Percentiles rank a stretch among this genome's conserved stretches.
These are phyloP conservation scores for Geotrichum histeridarum DNA, from an alignment of 1,139 yeast genomes.

Conservation along the genomic window DNA sequence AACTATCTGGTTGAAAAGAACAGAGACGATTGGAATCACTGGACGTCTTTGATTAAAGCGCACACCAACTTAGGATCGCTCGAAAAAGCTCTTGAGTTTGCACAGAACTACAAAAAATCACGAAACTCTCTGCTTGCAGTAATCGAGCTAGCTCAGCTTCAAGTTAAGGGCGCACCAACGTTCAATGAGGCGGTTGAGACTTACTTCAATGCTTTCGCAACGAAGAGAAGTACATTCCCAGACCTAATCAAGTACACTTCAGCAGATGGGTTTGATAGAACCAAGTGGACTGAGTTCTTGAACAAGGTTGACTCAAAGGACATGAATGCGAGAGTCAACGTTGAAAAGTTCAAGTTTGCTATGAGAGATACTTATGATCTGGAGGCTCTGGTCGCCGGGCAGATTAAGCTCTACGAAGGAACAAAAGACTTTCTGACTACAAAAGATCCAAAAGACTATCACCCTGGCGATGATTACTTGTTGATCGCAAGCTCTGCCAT, in stretches of 20 bases:
- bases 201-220: slow-evolving; percentile 45
- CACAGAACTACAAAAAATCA: slow-evolving; percentile 35
- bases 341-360: slow-evolving; percentile 44
- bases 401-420: slow-evolving; percentile 40
- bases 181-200: slow-evolving; percentile 33
- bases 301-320: slow-evolving; percentile 28
- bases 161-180: slow-evolving; percentile 3
- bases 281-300: slow-evolving; percentile 18
- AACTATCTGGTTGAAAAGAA: slow-evolving; percentile 26
- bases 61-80: slow-evolving; percentile 36
- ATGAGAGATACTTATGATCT: slow-evolving; percentile 23
- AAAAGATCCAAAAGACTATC: slow-evolving; percentile 56
- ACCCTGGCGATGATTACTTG: slow-evolving; percentile 59
- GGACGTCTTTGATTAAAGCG: slow-evolving; percentile 44
- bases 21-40: slow-evolving; percentile 37
- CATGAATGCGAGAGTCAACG: slow-evolving; percentile 46
- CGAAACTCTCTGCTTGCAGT: slow-evolving; percentile 57
- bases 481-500: slow-evolving; percentile 44
- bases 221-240: slow-evolving; percentile 56
- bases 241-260: slow-evolving; percentile 47
- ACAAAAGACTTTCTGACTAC: slow-evolving; percentile 34
- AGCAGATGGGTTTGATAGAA: slow-evolving; percentile 16
- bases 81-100: slow-evolving; percentile 30
- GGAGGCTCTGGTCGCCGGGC: slow-evolving; percentile 23
- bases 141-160: slow-evolving; percentile 43